Evolutionary conservation across 1,139 yeast species (phyloP), one percentile per base, ranked within the genome.

Genomic region (Suhomyces yuchorum): DNA sequence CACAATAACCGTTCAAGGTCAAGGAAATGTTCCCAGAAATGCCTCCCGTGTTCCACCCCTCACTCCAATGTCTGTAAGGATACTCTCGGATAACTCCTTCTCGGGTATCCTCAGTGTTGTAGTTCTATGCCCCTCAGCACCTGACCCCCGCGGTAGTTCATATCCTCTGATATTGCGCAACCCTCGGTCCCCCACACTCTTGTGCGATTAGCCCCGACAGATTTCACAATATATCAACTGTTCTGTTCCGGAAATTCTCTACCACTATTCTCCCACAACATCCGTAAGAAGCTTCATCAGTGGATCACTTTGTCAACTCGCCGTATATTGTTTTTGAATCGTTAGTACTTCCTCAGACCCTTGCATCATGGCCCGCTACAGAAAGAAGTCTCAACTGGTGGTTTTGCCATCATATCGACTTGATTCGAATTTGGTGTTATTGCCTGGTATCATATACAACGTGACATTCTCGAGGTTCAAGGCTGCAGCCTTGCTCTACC

Each of bases 361-460:
- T 26, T 15, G 11, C 20, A 24, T 34, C 40, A 47, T 47, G 50
- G 45, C 46, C 20, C 42, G 45, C 19, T 26, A 37, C 30, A 47
- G 45, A 41, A 44, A 43, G 40, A 47, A 43, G 43, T 20, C 43
- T 34, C 62, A 54, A 42, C 59, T 52, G 52, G 52, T 67, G 44
- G 67, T 66, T 15, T 62, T 75, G 43, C 80, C 80, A 32, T 67
- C 72, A 30, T 75, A 75, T 57, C 67, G 66, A 46, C 63, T 73
- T 35, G 79, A 73, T 57, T 72, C 77, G 39, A 73, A 70, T 54
- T 62, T 82, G 50, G 80, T 83, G 12, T 69, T 82, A 33, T 60
- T 83, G 12, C 88, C 89, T 1, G 87, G 87, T 0, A 77, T 82
- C 43, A 72, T 81, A 24, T 84, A 83, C 61, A 76, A 80, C 51